These are phyloP conservation scores for Euphrasia confusa DNA, from an alignment of 257 asterid genomes.

Conservation along the genomic window DNA sequence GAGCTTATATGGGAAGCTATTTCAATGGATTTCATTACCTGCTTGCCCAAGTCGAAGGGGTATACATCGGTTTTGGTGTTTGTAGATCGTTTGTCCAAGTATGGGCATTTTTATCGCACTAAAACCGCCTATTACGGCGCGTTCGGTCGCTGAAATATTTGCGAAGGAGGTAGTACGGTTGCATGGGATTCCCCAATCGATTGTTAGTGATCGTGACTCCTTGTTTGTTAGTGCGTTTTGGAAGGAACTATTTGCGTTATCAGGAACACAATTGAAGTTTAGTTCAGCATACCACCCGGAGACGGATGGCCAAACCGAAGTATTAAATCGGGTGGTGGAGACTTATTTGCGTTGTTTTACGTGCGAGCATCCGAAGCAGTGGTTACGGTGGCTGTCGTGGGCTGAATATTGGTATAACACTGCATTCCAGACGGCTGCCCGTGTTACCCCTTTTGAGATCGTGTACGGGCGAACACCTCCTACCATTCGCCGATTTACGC, in stretches of 20 bases:
- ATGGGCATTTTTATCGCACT: background rate
- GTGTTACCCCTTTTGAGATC: constrained; percentile 4
- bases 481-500: background rate
- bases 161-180: background rate
- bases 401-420: background rate
- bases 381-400: background rate
- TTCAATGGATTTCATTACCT: constrained; percentile 3
- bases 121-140: background rate
- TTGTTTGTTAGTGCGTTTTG: background rate
- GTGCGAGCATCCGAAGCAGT: background rate
- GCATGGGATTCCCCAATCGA: background rate
- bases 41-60: constrained; percentile 9
- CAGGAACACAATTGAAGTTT: background rate
- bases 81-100: background rate
- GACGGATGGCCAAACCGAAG: background rate
- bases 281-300: background rate
- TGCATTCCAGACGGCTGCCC: background rate
- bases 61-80: background rate
- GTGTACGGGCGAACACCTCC: constrained; percentile 17
- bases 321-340: background rate
- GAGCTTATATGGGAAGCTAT: constrained; percentile 12
- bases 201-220: background rate
- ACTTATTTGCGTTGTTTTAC: background rate
- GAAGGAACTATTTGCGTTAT: background rate
- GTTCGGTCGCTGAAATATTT: background rate